Conservation (phyloP, 2,329 filamentous ascomycete species). For the Verruconis gallopava region DNA sequence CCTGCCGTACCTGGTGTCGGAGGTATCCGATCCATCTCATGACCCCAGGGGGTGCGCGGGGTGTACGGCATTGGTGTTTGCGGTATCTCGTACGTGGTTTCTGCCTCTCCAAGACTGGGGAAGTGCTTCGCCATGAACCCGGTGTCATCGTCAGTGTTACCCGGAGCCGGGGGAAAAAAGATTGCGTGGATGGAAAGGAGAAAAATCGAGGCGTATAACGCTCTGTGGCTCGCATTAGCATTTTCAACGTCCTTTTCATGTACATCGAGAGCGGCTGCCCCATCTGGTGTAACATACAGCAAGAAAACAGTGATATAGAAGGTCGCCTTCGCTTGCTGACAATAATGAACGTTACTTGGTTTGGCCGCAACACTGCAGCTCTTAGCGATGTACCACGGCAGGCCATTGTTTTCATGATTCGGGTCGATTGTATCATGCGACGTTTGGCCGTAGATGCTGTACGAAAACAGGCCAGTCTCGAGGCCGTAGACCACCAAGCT, state of each 20-base stretch:
- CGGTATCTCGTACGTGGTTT: constrained; percentile 19
- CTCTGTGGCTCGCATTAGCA: constrained; percentile 1
- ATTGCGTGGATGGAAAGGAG: constrained; percentile 47
- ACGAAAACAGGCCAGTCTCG: constrained; percentile 49
- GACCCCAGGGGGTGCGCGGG: constrained; percentile 27
- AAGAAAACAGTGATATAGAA: constrained; percentile 54
- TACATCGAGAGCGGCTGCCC: constrained; percentile 4
- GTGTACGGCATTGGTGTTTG: constrained; percentile 36
- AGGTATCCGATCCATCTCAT: constrained; percentile 40
- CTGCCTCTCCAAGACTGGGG: constrained; percentile 19
- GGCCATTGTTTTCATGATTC: constrained; percentile 44
- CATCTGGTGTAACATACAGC: constrained; percentile 42
- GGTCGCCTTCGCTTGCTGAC: constrained; percentile 53
- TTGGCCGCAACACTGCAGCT: constrained; percentile 50
- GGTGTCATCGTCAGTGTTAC: constrained; percentile 16
- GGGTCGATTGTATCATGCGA: constrained; percentile 60
- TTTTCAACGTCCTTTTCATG: neutral
- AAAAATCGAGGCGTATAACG: constrained; percentile 21
- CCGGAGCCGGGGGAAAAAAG: constrained; percentile 33
- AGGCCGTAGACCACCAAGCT: constrained; percentile 44
- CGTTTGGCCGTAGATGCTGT: constrained; percentile 57
- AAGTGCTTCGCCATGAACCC: constrained; percentile 1
- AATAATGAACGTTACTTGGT: constrained; percentile 43
- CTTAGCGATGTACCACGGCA: constrained; percentile 64
- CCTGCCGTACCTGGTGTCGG: constrained; percentile 29